phyloP scores from a whole-genome alignment of 441 rosid species.

The Eruca vesicaria region DNA sequence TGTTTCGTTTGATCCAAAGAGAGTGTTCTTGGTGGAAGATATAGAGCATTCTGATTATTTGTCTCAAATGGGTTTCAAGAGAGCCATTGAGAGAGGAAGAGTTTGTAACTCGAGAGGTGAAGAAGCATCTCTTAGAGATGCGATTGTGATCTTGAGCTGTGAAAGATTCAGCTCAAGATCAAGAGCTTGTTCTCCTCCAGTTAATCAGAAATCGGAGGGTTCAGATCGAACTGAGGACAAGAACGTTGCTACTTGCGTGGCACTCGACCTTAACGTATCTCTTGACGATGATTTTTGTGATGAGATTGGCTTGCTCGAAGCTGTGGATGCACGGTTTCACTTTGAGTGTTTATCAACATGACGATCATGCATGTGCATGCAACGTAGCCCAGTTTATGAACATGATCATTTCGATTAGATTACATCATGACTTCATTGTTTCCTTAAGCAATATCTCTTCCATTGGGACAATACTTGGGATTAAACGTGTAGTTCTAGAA shows the following conservation, averaged over 20 bases:
- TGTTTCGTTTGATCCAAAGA: slow-evolving; percentile 45
- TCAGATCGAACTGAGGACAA: slow-evolving; percentile 39
- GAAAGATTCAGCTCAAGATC: slow-evolving; percentile 71
- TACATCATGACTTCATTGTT: slow-evolving; percentile 2
- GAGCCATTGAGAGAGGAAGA: slow-evolving; percentile 69
- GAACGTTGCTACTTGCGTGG: slow-evolving; percentile 41
- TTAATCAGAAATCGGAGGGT: slow-evolving; percentile 33
- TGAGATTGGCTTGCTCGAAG: slow-evolving; percentile 54
- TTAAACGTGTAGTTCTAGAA: slow-evolving; percentile 27
- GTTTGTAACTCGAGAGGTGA: slow-evolving; percentile 38
- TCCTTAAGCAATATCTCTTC: background rate
- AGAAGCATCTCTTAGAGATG: slow-evolving; percentile 48
- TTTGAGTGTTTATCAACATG: slow-evolving; percentile 37
- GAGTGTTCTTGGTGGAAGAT: slow-evolving; percentile 65
- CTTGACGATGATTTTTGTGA: slow-evolving; percentile 44
- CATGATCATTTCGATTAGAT: slow-evolving; percentile 9
- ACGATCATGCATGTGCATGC: slow-evolving; percentile 21
- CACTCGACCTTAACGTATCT: slow-evolving; percentile 61
- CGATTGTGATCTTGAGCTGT: slow-evolving; percentile 61
- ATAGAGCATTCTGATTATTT: slow-evolving; percentile 53
- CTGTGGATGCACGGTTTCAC: slow-evolving; percentile 50
- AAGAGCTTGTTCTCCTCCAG: slow-evolving; percentile 54
- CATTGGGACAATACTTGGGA: slow-evolving; percentile 29
- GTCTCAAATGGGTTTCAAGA: slow-evolving; percentile 63
- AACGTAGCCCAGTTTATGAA: slow-evolving; percentile 16